Conservation (phyloP, 345 rosid species). For the Salix dunnii region DNA sequence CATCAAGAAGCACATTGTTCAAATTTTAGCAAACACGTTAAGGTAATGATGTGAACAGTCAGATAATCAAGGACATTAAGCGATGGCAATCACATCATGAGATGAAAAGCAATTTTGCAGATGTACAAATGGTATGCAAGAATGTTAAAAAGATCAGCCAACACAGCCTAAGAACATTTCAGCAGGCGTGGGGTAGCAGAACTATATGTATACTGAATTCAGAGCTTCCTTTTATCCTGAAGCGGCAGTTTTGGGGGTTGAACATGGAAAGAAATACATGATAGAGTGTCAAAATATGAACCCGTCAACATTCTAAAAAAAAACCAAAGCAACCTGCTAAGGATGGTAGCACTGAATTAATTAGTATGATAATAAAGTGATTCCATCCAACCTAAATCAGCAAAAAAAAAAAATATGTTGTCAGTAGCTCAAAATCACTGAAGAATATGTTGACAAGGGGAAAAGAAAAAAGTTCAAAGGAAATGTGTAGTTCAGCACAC, state of each 20-base stretch:
- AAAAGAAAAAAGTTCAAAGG: background rate
- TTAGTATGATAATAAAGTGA: background rate
- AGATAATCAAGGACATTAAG: background rate
- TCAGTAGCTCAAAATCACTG: background rate
- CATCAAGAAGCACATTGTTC: conserved; percentile 4
- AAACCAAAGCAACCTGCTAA: background rate
- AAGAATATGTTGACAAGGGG: background rate
- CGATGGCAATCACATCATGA: background rate
- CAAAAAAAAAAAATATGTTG: background rate
- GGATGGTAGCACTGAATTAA: background rate
- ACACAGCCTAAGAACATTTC: background rate
- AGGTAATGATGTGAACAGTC: background rate
- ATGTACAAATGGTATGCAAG: background rate
- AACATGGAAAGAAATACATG: background rate
- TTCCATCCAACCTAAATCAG: background rate
- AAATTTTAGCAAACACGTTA: background rate
- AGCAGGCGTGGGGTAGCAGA: background rate
- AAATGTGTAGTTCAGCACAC: background rate
- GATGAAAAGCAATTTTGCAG: background rate
- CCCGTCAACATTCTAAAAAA: background rate
- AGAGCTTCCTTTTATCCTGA: background rate
- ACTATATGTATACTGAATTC: background rate
- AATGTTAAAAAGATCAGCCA: background rate
- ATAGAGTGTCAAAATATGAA: background rate
- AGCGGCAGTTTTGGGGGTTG: background rate